phyloP scores from a whole-genome alignment of 2,329 filamentous ascomycete species.

The Byssothecium circinans region DNA sequence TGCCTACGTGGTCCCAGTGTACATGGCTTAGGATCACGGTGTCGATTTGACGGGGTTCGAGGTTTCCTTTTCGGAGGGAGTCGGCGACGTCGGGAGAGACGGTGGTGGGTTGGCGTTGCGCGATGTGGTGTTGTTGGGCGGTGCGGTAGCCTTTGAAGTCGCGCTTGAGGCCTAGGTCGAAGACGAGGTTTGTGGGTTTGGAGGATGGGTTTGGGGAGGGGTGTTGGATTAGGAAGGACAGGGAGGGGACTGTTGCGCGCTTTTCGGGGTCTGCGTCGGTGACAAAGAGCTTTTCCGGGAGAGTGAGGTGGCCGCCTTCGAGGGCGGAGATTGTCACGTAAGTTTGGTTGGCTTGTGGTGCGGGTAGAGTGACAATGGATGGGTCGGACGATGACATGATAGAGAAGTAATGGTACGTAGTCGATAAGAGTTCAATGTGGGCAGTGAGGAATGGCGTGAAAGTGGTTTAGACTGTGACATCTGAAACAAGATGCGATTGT shows the following conservation, averaged over 20 bases:
- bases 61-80: constrained; percentile 41
- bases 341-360: constrained; percentile 21
- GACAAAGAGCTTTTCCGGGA: constrained; percentile 53
- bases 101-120: constrained; percentile 49
- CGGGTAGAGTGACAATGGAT: constrained; percentile 23
- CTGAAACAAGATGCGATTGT: constrained; percentile 3
- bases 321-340: constrained; percentile 38
- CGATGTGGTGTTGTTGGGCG: constrained; percentile 50
- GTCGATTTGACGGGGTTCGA: constrained; percentile 43
- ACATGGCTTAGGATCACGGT: constrained; percentile 56
- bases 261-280: constrained; percentile 48
- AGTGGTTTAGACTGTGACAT: not conserved
- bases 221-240: constrained; percentile 57
- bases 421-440: not conserved
- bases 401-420: not conserved
- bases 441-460: not conserved
- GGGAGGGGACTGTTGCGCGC: constrained; percentile 54
- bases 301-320: constrained; percentile 45
- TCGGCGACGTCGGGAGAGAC: constrained; percentile 50
- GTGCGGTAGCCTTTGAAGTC: constrained; percentile 49
- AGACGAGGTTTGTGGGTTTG: constrained; percentile 49
- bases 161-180: constrained; percentile 58
- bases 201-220: constrained; percentile 24
- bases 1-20: constrained; percentile 63
- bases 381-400: constrained; percentile 7